Conservation (phyloP, 2,329 filamentous ascomycete genomes). For the Epicoccum sorghinum region DNA sequence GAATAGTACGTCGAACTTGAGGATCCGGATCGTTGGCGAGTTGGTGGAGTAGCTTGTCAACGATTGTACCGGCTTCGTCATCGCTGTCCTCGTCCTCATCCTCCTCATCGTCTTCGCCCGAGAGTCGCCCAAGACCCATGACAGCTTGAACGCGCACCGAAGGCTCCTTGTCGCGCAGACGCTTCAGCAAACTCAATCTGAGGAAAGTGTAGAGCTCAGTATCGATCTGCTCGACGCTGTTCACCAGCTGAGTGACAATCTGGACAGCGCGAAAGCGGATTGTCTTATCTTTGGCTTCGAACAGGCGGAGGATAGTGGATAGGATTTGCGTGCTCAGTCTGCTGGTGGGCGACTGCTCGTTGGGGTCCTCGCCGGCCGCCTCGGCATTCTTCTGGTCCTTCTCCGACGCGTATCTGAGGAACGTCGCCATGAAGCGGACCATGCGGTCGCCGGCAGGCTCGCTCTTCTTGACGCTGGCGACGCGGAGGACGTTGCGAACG, state of each 20-base stretch:
- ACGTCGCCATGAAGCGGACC: constrained; percentile 85
- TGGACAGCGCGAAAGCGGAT: constrained; percentile 90
- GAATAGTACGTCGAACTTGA: constrained; percentile 85
- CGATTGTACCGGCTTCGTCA: constrained; percentile 70
- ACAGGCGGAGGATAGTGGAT: constrained; percentile 73
- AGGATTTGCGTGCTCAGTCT: constrained; percentile 79
- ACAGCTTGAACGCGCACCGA: constrained; percentile 92
- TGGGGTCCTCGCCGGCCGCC: constrained; percentile 68
- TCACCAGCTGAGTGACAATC: constrained; percentile 87
- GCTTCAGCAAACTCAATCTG: constrained; percentile 77
- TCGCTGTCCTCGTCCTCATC: constrained; percentile 71
- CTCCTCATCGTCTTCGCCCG: constrained; percentile 66
- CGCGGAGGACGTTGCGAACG: constrained; percentile 77
- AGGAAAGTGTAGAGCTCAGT: constrained; percentile 88
- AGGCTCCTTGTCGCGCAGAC: constrained; percentile 91
- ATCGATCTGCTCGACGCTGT: constrained; percentile 89
- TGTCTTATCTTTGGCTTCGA: constrained; percentile 88
- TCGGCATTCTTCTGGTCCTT: constrained; percentile 52
- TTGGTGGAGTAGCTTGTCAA: constrained; percentile 84
- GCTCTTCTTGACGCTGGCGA: constrained; percentile 88
- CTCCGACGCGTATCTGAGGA: constrained; percentile 72
- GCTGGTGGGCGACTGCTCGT: constrained; percentile 83
- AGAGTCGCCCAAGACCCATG: constrained; percentile 83
- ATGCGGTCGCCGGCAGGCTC: constrained; percentile 86
- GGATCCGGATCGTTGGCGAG: constrained; percentile 93